phyloP scores from a whole-genome alignment of 2,329 filamentous ascomycete species.

The Apiospora koreana region DNA sequence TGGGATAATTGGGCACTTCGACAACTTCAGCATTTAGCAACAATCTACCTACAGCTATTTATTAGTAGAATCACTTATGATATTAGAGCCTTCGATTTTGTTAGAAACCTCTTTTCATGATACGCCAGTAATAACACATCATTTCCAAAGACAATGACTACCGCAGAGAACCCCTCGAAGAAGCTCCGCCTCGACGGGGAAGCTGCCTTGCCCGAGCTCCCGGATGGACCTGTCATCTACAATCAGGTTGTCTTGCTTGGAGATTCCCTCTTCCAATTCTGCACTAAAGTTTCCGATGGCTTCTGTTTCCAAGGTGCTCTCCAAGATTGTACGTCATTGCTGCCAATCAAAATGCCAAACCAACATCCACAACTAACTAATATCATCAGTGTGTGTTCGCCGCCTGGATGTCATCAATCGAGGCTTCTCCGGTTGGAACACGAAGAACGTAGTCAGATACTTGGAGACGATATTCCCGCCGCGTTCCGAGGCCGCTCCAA shows the following conservation, averaged over 20 bases:
- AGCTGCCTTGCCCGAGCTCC: slow-evolving; percentile 1
- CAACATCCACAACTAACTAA: slow-evolving; percentile 15
- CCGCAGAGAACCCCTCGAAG: not conserved
- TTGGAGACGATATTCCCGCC: slow-evolving; percentile 71
- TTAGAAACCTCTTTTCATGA: not conserved
- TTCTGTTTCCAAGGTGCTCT: slow-evolving; percentile 76
- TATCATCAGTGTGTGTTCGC: slow-evolving; percentile 65
- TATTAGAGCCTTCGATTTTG: too few relatives aligned
- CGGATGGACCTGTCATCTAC: slow-evolving; percentile 38
- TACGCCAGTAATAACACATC: not conserved
- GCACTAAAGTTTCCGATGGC: slow-evolving; percentile 60
- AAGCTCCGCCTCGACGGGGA: not conserved
- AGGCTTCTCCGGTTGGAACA: slow-evolving; percentile 86
- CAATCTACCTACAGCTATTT: not conserved
- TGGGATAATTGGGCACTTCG: not conserved
- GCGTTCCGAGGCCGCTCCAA: slow-evolving; percentile 56
- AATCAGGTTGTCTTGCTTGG: slow-evolving; percentile 83
- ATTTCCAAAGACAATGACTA: not conserved
- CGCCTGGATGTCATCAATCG: slow-evolving; percentile 85
- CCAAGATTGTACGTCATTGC: slow-evolving; percentile 58
- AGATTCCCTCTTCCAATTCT: slow-evolving; percentile 81
- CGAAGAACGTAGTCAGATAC: slow-evolving; percentile 69
- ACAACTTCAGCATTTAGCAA: not conserved
- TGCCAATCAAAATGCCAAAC: not conserved
- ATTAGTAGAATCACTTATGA: too few relatives aligned